A percentile compares a stretch with the other conserved stretches of the same genome.
Conservation (phyloP, 2,329 filamentous ascomycete species). For the Diaporthe ilicicola region DNA sequence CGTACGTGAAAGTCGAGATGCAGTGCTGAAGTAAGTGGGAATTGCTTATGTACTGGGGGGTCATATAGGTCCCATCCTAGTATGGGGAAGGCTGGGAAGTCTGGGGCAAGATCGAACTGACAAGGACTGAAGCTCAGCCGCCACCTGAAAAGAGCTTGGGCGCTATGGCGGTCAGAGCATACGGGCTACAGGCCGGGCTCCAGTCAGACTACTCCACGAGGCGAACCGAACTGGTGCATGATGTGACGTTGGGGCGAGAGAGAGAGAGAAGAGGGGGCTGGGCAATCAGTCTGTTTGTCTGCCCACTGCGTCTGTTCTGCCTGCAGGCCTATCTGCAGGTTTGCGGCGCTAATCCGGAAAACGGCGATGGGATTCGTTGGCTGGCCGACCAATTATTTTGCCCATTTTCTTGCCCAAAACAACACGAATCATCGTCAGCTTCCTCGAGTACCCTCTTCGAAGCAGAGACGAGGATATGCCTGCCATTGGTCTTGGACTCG, state of each 20-base stretch:
- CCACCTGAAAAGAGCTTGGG: slow-evolving; percentile 19
- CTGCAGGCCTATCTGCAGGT: slow-evolving; percentile 1
- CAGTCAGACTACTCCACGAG: slow-evolving; percentile 19
- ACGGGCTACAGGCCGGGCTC: neutral
- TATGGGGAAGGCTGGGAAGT: slow-evolving; percentile 32
- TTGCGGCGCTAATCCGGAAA: slow-evolving; percentile 20
- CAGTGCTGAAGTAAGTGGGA: slow-evolving; percentile 13
- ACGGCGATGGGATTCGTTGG: slow-evolving; percentile 14
- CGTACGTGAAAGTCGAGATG: slow-evolving; percentile 2
- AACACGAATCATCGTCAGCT: neutral
- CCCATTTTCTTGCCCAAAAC: neutral
- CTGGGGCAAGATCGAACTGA: slow-evolving; percentile 9
- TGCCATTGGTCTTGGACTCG: too few species aligned
- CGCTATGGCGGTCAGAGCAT: slow-evolving; percentile 24
- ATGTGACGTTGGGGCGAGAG: slow-evolving; percentile 9
- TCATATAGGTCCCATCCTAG: slow-evolving; percentile 23
- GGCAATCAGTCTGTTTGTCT: slow-evolving; percentile 1
- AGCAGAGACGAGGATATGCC: neutral
- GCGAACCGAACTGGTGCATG: slow-evolving; percentile 11
- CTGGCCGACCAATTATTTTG: slow-evolving; percentile 25
- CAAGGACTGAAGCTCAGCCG: neutral
- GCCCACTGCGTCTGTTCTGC: neutral
- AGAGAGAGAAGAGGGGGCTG: slow-evolving; percentile 8
- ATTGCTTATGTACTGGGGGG: slow-evolving; percentile 23
- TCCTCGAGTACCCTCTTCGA: neutral